A percentile compares a stretch with the other conserved stretches of the same genome.
Conservation (phyloP, 2,329 filamentous ascomycete species). For the Chrysosporium keratinophilum region DNA sequence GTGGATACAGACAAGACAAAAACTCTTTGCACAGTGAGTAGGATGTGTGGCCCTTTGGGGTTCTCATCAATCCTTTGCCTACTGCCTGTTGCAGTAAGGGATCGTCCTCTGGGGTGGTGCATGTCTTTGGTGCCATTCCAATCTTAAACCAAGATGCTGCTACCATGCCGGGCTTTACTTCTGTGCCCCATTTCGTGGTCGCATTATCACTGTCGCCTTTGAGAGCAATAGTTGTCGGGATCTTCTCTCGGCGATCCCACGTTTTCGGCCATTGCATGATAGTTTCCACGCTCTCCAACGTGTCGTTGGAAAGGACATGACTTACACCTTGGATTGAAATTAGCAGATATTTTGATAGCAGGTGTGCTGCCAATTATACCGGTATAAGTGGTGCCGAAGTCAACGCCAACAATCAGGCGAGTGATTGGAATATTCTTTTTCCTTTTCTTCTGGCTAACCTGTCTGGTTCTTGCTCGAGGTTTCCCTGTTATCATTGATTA, state of each 20-base stretch:
- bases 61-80: conserved; percentile 10
- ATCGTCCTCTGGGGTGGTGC: conserved; percentile 13
- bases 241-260: conserved; percentile 11
- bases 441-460: conserved; percentile 2
- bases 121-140: conserved; percentile 10
- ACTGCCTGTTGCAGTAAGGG: conserved; percentile 13
- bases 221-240: conserved; percentile 14
- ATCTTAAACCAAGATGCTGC: conserved; percentile 19
- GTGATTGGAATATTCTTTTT: not conserved
- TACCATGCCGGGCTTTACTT: conserved; percentile 5
- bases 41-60: conserved; percentile 14
- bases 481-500: not conserved
- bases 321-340: conserved; percentile 10
- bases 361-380: conserved; percentile 1
- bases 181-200: conserved; percentile 14
- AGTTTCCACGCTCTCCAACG: not conserved
- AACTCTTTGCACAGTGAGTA: conserved; percentile 14
- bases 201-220: conserved; percentile 28
- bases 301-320: conserved; percentile 1
- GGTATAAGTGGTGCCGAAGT: conserved; percentile 19
- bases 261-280: conserved; percentile 15
- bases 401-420: conserved; percentile 16
- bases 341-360: not conserved
- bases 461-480: no score
- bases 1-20: conserved; percentile 11